A percentile compares a stretch with the other conserved stretches of the same genome.
Evolutionary conservation across 768 basidiomycete species (phyloP).

Genomic region (Rhodotorula toruloides): DNA sequence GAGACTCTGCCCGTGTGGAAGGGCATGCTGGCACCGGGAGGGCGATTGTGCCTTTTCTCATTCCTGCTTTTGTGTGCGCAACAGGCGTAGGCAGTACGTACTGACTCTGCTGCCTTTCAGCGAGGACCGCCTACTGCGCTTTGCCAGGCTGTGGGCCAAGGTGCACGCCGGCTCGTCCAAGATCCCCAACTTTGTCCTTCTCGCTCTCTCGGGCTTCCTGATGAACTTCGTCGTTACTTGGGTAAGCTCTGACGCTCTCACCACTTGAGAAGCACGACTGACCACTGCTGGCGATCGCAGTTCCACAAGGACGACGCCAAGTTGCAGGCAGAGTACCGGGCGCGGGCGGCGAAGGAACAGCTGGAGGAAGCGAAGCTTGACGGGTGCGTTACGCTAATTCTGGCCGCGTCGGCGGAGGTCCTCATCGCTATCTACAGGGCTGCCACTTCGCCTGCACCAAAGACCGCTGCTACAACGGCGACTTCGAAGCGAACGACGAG

Average conservation of each 20-base stretch:
- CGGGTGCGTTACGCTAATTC: too few species aligned
- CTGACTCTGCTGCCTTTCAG: background rate
- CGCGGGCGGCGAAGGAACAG: background rate
- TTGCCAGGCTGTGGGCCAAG: conserved; percentile 13
- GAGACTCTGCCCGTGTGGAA: conserved; percentile 8
- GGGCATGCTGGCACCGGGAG: conserved; percentile 23
- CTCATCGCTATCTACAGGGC: too few species aligned
- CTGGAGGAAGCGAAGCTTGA: background rate
- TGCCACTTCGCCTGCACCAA: background rate
- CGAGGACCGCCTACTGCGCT: background rate
- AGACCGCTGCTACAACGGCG: background rate
- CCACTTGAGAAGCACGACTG: fast-evolving
- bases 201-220: conserved; percentile 27
- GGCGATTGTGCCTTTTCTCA: background rate
- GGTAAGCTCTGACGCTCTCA: background rate
- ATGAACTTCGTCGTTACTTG: conserved; percentile 31
- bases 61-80: background rate
- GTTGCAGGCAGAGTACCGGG: background rate
- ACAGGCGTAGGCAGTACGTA: background rate
- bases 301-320: conserved; percentile 11
- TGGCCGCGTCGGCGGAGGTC: too few species aligned
- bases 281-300: background rate
- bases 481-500: background rate
- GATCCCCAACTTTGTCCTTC: conserved; percentile 26
- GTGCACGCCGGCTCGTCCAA: conserved; percentile 25